Evolutionary conservation across 169 alveolate species (phyloP), one percentile per base, ranked within the genome.

Genomic region (Miamiensis avidus): DNA sequence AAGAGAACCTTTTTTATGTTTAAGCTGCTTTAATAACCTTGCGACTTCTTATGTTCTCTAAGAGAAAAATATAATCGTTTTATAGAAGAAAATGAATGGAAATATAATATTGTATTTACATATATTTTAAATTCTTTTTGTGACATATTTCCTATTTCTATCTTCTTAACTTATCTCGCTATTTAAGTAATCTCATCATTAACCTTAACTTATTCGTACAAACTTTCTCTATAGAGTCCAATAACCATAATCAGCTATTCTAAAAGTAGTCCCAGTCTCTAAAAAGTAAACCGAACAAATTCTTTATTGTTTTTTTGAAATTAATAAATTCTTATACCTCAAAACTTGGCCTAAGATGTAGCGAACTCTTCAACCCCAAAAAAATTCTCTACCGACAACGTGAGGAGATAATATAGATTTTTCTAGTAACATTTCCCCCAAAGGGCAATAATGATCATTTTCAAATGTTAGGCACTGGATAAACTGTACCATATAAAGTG

Each of bases 331-430:
- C 4, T 49, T 11, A 11, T 49, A 49, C 69, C 83, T 96, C 97
- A 77, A 88, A 94, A 20, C 94, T 87, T 31, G 78, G 76, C 32
- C 73, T 81, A 33, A 86, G 86, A 87, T 92, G 94, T 84, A 96
- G 76, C 89, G 93, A 89, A 29, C 97, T 87, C 83, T 94, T 93
- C 33, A 81, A 29, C 91, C 76, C 97, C 98, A 96, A 87, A 93
- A 96, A 65, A 96, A 92, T 29, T 93, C 89, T 89, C 95, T 97
- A 0, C 98, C 98, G 29, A 96, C 93, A 4, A 92, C 94, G 78
- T 92, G 86, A 28, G 97, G 97, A 89, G 89, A 91, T 84, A 88
- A 88, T 0, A 96, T 82, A 49, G 96, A 90, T 89, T 95, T 92
- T 83, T 93, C 95, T 30, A 96, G 75, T 31, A 95, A 87, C 79